Conservation (phyloP, 805 yeast species). For the Candida arabinofermentans region DNA sequence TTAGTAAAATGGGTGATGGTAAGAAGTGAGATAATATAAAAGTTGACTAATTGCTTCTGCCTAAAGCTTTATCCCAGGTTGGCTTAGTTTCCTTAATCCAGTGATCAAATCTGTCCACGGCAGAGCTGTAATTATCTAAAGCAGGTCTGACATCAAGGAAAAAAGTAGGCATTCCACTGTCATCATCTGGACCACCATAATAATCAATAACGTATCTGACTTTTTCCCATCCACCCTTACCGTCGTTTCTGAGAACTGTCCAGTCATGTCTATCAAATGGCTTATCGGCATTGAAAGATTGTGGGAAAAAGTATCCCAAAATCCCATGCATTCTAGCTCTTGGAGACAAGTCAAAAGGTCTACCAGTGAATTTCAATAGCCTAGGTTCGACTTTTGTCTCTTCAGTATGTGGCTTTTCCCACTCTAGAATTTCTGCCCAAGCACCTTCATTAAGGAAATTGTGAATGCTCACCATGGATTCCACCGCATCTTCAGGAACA, state of each 20-base stretch:
- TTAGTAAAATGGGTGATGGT: background rate
- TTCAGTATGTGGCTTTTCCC: constrained; percentile 77
- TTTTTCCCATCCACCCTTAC: constrained; percentile 51
- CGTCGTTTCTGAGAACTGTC: constrained; percentile 77
- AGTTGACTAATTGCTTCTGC: constrained; percentile 31
- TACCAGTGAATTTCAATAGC: constrained; percentile 81
- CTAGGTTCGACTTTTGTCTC: constrained; percentile 63
- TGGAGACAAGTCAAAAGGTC: constrained; percentile 85
- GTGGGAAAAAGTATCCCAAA: constrained; percentile 70
- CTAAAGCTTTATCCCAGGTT: constrained; percentile 68
- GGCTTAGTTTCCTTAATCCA: constrained; percentile 55
- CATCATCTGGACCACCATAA: constrained; percentile 88
- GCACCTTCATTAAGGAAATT: constrained; percentile 96
- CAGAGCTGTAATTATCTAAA: constrained; percentile 61
- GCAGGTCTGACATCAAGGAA: constrained; percentile 95
- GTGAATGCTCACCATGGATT: constrained; percentile 94
- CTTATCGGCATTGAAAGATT: constrained; percentile 65
- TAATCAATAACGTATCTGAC: constrained; percentile 94
- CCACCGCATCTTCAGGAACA: constrained; percentile 93
- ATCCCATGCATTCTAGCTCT: constrained; percentile 68
- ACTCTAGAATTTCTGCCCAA: constrained; percentile 87
- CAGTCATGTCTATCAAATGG: constrained; percentile 99
- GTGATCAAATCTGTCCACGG: constrained; percentile 61
- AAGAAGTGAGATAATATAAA: no score
- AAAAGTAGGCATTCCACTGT: constrained; percentile 86